Evolutionary conservation across 176 grass and related monocot species (phyloP).

Genomic region (Aechmea fasciata): DNA sequence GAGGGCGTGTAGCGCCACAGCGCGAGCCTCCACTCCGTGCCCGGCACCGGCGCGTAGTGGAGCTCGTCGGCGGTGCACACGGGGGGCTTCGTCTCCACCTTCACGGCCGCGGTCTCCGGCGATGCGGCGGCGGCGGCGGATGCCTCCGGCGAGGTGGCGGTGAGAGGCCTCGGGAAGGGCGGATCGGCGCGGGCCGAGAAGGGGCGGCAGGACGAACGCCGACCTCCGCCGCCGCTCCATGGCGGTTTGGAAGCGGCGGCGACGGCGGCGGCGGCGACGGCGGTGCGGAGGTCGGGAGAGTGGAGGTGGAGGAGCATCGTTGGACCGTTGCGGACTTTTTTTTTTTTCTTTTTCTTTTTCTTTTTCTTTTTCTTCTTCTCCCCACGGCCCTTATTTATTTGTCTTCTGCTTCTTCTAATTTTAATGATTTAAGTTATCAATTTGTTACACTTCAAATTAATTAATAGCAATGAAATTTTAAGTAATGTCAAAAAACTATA

Average conservation of each 20-base stretch:
- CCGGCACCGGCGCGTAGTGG: slow-evolving; percentile 79
- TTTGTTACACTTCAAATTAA: no score
- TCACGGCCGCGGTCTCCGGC: slow-evolving; percentile 4
- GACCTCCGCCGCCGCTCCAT: background rate
- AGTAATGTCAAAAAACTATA: no score
- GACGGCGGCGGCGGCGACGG: slow-evolving; percentile 49
- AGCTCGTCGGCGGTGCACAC: slow-evolving; percentile 92
- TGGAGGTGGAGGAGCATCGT: slow-evolving; percentile 35
- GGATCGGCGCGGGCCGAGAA: slow-evolving; percentile 12
- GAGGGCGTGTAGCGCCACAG: slow-evolving; percentile 80
- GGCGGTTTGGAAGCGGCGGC: slow-evolving; percentile 17
- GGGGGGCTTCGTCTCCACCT: slow-evolving; percentile 40
- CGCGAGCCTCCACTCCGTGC: slow-evolving; percentile 88
- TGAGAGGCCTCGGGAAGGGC: slow-evolving; percentile 3
- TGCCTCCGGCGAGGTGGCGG: slow-evolving; percentile 2
- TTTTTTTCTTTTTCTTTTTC: no score
- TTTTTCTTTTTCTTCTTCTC: no score
- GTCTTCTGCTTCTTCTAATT: no score
- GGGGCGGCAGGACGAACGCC: slow-evolving; percentile 10
- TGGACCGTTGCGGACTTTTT: no score
- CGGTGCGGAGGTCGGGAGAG: slow-evolving; percentile 37
- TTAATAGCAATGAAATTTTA: no score
- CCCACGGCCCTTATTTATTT: no score
- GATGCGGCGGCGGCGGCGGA: slow-evolving; percentile 9
- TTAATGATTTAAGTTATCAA: no score